These are phyloP conservation scores for Lactarius sp. DNA, from an alignment of 768 basidiomycete species.

Conservation along the genomic window DNA sequence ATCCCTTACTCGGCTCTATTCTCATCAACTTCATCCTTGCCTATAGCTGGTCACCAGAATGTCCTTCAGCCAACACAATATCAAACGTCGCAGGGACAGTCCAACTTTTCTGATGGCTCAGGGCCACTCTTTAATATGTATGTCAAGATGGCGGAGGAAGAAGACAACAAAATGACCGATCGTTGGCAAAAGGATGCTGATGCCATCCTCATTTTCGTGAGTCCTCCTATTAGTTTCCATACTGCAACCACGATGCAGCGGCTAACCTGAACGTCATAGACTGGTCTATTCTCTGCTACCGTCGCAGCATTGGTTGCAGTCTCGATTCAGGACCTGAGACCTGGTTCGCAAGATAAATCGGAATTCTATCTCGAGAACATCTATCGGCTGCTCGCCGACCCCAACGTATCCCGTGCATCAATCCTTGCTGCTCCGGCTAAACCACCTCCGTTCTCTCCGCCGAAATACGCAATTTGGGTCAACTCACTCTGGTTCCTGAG, in stretches of 20 bases:
- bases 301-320: conserved; percentile 15
- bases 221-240: background rate
- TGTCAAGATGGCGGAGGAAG: no score
- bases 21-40: no score
- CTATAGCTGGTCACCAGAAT: no score
- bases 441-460: conserved; percentile 1
- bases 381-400: background rate
- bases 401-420: background rate
- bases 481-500: conserved; percentile 16
- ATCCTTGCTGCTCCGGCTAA: background rate
- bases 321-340: conserved; percentile 11
- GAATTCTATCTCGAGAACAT: background rate
- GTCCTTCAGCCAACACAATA: no score
- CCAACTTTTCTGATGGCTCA: no score
- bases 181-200: conserved; percentile 21
- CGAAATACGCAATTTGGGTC: conserved; percentile 1
- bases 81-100: no score
- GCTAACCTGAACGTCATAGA: background rate
- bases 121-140: no score
- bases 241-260: no score
- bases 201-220: conserved; percentile 23
- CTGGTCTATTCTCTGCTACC: conserved; percentile 20
- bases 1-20: no score
- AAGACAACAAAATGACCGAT: conserved; percentile 18
- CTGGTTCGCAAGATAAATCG: background rate